These are phyloP conservation scores for Russula dissimulans DNA, from an alignment of 768 basidiomycete species.

Conservation along the genomic window DNA sequence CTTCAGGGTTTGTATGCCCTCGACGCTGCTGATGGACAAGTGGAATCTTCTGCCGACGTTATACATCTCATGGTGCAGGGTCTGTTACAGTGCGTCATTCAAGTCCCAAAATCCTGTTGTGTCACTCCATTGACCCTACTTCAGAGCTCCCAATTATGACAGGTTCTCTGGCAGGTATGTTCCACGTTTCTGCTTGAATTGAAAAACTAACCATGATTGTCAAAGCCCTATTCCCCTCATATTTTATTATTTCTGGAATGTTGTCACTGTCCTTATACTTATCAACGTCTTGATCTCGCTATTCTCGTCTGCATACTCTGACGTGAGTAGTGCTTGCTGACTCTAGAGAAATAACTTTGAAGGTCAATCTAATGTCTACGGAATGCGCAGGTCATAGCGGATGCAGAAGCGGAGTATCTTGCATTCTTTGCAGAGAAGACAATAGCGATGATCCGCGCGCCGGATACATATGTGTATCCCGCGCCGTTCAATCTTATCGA, in stretches of 20 bases:
- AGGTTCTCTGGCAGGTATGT: slow-evolving; percentile 16
- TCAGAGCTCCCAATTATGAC: slow-evolving; percentile 6
- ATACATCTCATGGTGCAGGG: slow-evolving; percentile 70
- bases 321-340: slow-evolving; percentile 40
- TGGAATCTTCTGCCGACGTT: slow-evolving; percentile 25
- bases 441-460: slow-evolving; percentile 74
- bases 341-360: neutral
- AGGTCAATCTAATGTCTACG: neutral
- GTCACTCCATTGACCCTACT: neutral
- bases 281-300: slow-evolving; percentile 94
- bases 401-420: slow-evolving; percentile 86
- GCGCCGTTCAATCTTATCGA: slow-evolving; percentile 92
- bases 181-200: neutral
- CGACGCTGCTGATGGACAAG: slow-evolving; percentile 78
- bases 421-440: slow-evolving; percentile 88
- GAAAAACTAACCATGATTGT: neutral
- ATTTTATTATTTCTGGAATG: slow-evolving; percentile 83
- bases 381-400: slow-evolving; percentile 53
- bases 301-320: slow-evolving; percentile 86
- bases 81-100: slow-evolving; percentile 54
- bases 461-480: slow-evolving; percentile 78
- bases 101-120: neutral
- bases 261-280: slow-evolving; percentile 72
- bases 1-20: slow-evolving; percentile 81
- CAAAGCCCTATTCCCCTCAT: slow-evolving; percentile 47